Evolutionary conservation across 495 filamentous ascomycete species (phyloP).

Genomic region (Podospora conica): DNA sequence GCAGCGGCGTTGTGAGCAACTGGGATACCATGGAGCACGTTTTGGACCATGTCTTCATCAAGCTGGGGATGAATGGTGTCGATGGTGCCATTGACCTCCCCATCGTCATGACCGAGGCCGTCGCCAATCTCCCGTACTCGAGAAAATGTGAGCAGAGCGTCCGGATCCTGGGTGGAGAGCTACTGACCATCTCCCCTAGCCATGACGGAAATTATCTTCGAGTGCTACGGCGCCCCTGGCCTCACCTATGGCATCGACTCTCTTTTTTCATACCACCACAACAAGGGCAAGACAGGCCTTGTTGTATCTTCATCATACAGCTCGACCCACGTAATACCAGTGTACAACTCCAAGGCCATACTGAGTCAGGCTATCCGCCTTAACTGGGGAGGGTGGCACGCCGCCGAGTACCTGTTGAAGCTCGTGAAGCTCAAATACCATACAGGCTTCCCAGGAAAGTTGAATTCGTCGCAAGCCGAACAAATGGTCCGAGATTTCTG

Average conservation of each 20-base stretch:
- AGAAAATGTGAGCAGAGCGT: conserved; percentile 60
- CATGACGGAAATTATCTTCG: conserved; percentile 96
- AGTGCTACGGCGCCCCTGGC: conserved; percentile 83
- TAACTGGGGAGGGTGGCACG: conserved; percentile 91
- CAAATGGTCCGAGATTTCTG: conserved; percentile 83
- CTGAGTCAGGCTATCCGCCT: conserved; percentile 77
- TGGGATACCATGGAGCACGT: conserved; percentile 96
- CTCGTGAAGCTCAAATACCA: conserved; percentile 92
- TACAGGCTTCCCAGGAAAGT: conserved; percentile 66
- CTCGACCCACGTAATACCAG: conserved; percentile 92
- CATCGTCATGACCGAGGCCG: conserved; percentile 91
- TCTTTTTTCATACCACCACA: conserved; percentile 89
- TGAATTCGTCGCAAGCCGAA: conserved; percentile 80
- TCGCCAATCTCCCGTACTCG: conserved; percentile 82
- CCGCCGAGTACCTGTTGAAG: conserved; percentile 83
- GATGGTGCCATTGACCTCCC: conserved; percentile 72
- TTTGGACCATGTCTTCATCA: conserved; percentile 86
- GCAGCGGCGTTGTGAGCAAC: conserved; percentile 84
- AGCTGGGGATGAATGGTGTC: conserved; percentile 75
- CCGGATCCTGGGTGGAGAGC: background rate
- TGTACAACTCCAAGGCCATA: conserved; percentile 75
- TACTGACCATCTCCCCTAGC: conserved; percentile 44
- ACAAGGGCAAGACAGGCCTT: conserved; percentile 78
- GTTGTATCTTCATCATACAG: conserved; percentile 89
- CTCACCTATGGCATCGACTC: conserved; percentile 93